Base-by-base conservation (phyloP, 345 rosid genomes). In the Laguncularia racemosa region DNA sequence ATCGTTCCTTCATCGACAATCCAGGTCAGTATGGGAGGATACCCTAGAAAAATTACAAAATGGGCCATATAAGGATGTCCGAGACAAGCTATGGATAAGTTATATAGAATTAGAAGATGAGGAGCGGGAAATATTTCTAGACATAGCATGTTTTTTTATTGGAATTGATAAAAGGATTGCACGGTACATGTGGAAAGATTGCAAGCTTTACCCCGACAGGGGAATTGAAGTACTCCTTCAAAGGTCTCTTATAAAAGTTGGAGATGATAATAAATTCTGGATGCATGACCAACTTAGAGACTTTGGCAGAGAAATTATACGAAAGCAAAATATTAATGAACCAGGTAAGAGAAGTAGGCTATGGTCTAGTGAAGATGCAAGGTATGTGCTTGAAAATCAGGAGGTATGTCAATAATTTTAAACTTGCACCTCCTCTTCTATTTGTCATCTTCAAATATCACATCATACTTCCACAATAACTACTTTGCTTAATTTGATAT, bases 81-180 rank as follows among this genome's bases (percentile, higher is more conserved):
- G 16, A 2, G 8, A 20, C 12, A 60, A 20, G 26, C 43, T 60
- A 48, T 49, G 12, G 14, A 4, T 60, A 1, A 60, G 55, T 14
- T 60, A 2, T 18, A 44, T 33, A 16, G 20, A 38, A 8, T 5
- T 50, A 50, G 20, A 20, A 0, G 4, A 16, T 14, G 13, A 26
- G 10, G 44, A 60, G 0, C 3, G 18, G 6, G 11, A 43, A 2
- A 7, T 60, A 9, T 60, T 60, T 60, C 7, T 16, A 15, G 61
- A 58, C 18, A 58, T 58, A 0, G 61, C 52, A 2, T 50, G 61
- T 6, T 5, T 50, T 60, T 60, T 60, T 20, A n/a, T n/a, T n/a
- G n/a, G n/a, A n/a, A n/a, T n/a, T n/a, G n/a, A n/a, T n/a, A n/a
- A n/a, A n/a, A n/a, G n/a, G n/a, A n/a, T n/a, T n/a, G n/a, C n/a